Conservation (phyloP, 2,329 filamentous ascomycete genomes). For the Stemphylium lycopersici region DNA sequence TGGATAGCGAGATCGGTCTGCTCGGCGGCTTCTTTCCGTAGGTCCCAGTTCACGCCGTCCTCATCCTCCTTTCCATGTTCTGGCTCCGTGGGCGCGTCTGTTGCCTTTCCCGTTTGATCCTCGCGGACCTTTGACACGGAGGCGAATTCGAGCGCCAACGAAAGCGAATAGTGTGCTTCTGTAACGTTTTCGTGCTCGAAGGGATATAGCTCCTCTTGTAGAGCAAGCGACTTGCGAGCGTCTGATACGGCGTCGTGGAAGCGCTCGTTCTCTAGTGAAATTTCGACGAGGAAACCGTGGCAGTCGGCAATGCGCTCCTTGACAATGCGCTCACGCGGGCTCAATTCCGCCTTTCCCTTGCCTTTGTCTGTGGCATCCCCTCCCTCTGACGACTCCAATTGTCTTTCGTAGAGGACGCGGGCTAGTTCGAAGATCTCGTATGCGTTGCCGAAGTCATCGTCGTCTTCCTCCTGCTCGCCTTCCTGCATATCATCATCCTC, state of each 20-base stretch:
- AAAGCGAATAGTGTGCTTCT: conserved; percentile 96
- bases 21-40: conserved; percentile 72
- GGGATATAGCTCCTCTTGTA: conserved; percentile 80
- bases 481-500: conserved; percentile 67
- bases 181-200: conserved; percentile 84
- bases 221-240: conserved; percentile 74
- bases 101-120: conserved; percentile 52
- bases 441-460: conserved; percentile 68
- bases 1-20: conserved; percentile 77
- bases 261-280: conserved; percentile 94
- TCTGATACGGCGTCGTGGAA: conserved; percentile 89
- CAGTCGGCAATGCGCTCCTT: conserved; percentile 91
- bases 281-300: conserved; percentile 92
- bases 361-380: conserved; percentile 49
- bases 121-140: conserved; percentile 71
- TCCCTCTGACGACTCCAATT: conserved; percentile 55
- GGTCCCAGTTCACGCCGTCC: conserved; percentile 67
- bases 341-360: conserved; percentile 54
- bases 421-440: conserved; percentile 69
- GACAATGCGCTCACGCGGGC: conserved; percentile 39
- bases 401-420: conserved; percentile 64
- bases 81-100: conserved; percentile 40
- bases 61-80: conserved; percentile 48
- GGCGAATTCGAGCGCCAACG: conserved; percentile 90
- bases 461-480: conserved; percentile 57